Evolutionary conservation across 495 filamentous ascomycete species (phyloP).

Genomic region (Aspergillus mulundensis): DNA sequence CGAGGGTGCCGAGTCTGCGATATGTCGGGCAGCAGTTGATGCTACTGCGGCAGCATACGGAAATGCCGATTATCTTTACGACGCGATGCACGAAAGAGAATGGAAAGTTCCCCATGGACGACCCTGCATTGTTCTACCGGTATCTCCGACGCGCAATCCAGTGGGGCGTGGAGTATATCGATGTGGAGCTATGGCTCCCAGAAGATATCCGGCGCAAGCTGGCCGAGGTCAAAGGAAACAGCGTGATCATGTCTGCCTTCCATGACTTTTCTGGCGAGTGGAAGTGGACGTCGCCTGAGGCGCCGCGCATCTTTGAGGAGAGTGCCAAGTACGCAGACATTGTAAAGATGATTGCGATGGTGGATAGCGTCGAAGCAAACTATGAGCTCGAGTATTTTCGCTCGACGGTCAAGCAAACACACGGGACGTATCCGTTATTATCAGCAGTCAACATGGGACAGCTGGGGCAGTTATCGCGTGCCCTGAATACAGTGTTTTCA

Average conservation of each 20-base stretch:
- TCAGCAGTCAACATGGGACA: constrained; percentile 85
- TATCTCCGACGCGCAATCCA: constrained; percentile 76
- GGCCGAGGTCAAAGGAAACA: constrained; percentile 66
- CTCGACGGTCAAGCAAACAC: constrained; percentile 63
- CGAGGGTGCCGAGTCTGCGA: constrained; percentile 64
- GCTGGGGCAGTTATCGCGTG: constrained; percentile 73
- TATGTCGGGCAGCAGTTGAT: constrained; percentile 85
- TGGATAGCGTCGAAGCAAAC: constrained; percentile 72
- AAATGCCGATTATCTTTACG: constrained; percentile 83
- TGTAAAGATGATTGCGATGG: constrained; percentile 84
- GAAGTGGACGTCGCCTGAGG: constrained; percentile 71
- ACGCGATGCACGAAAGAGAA: constrained; percentile 76
- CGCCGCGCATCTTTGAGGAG: constrained; percentile 62
- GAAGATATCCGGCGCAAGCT: constrained; percentile 64
- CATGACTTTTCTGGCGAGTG: constrained; percentile 81
- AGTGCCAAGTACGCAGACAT: constrained; percentile 74
- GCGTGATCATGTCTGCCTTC: constrained; percentile 79
- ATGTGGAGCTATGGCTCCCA: constrained; percentile 81
- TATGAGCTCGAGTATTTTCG: constrained; percentile 87
- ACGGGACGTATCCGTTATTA: constrained; percentile 61
- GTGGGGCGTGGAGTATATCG: constrained; percentile 85
- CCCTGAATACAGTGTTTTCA: constrained; percentile 77
- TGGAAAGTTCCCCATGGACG: constrained; percentile 77
- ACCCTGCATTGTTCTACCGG: constrained; percentile 66
- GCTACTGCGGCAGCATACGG: constrained; percentile 74